Evolutionary conservation across 495 filamentous ascomycete species (phyloP), one percentile per base, ranked within the genome.

Genomic region (Chlorociboria aeruginascens): DNA sequence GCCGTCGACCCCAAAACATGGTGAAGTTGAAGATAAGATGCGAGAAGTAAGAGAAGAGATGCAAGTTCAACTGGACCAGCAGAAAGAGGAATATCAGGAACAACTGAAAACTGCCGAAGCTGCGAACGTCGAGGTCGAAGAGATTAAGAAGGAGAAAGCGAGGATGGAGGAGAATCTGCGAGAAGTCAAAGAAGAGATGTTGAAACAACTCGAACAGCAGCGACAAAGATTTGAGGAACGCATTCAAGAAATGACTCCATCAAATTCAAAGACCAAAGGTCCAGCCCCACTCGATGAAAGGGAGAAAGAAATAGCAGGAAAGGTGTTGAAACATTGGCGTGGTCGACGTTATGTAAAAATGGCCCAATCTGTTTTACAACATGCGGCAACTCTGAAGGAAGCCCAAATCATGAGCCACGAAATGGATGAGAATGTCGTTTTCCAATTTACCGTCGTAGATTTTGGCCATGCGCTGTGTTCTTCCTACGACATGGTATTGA

Each of bases 401-500:
- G 93, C 90, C 3, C 92, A 98, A 61, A 79, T 98, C 42, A 90
- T 98, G 85, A 96, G 93, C 66, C 87, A 95, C 49, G 87, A 89
- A 52, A 85, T 98, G 74, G 88, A 92, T 55, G 92, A 95, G 66
- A 79, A 79, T 53, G 83, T 95, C 12, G 85, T 90, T 32, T 98
- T 98, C 65, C 92, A 98, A 64, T 97, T 95, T 61, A 83, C 87
- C 13, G 78, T 97, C 47, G 77, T 97, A 28, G 89, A 93, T 51
- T 70, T 83, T 55, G 92, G 92, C 1, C 89, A 97, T 56, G 78
- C 81, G 40, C 77, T 89, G 59, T 86, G 81, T 48, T 97, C 93
- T 7, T 94, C 86, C 3, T 98, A 98, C 62, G 92, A 98, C 63
- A 81, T 97, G 54, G 89, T 97, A 4, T 69, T 98, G 34, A 95